A percentile compares a stretch with the other conserved stretches of the same genome.
These are phyloP conservation scores for Dothiorella sarmentorum DNA, from an alignment of 2,329 filamentous ascomycete genomes.

Conservation along the genomic window DNA sequence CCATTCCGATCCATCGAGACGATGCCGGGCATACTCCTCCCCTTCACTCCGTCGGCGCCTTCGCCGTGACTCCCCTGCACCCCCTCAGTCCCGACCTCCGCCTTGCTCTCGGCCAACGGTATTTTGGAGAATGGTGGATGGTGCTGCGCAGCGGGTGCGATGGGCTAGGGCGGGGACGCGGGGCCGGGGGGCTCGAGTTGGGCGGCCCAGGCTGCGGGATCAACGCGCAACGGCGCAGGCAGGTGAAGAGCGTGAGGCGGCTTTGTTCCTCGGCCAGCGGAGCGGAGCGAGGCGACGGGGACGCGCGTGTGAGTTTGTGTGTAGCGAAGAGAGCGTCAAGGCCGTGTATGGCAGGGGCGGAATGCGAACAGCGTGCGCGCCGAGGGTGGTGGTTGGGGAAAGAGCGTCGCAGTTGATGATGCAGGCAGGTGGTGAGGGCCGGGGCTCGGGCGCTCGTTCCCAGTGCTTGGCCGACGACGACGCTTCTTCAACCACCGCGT, in stretches of 20 bases:
- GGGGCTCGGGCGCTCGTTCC: background rate
- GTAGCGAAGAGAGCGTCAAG: background rate
- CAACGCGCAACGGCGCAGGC: conserved; percentile 16
- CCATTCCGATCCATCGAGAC: conserved; percentile 47
- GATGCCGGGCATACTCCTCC: conserved; percentile 47
- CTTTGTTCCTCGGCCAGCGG: conserved; percentile 6
- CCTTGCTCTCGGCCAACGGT: conserved; percentile 18
- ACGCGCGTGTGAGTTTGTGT: background rate
- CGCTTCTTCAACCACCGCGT: conserved; percentile 1
- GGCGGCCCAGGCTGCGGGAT: conserved; percentile 10
- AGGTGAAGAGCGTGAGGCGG: conserved; percentile 4
- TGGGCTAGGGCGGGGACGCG: conserved; percentile 4
- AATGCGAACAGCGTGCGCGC: conserved; percentile 3
- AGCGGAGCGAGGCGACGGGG: background rate
- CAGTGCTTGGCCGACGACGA: conserved; percentile 10
- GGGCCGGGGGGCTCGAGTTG: conserved; percentile 10
- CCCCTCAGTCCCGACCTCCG: conserved; percentile 17
- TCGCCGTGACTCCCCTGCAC: conserved; percentile 27
- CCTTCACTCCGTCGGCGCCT: conserved; percentile 29
- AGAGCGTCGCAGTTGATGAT: background rate
- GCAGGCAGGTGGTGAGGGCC: conserved; percentile 14
- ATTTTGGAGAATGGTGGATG: conserved; percentile 13
- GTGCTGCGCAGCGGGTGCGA: background rate
- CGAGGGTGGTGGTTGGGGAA: conserved; percentile 6
- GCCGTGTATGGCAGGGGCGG: background rate